phyloP scores from a whole-genome alignment of 805 yeast species.

The Danielia reshetovae region DNA sequence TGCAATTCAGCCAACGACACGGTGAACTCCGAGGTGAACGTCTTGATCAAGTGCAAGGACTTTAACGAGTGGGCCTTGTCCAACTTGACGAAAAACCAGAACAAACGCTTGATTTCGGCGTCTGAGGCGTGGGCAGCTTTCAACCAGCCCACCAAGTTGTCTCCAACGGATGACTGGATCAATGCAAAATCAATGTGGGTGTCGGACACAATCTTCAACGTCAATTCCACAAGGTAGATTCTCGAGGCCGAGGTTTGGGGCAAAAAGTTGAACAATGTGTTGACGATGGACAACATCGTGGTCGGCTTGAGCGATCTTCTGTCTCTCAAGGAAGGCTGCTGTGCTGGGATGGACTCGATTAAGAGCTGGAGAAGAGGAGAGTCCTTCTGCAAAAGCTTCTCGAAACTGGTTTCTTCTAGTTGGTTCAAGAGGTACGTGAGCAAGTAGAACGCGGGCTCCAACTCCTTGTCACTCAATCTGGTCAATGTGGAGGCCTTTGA shows the following conservation, averaged over 20 bases:
- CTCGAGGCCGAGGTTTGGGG: conserved; percentile 31
- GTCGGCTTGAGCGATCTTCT: conserved; percentile 40
- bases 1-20: conserved; percentile 24
- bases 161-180: conserved; percentile 33
- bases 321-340: conserved; percentile 40
- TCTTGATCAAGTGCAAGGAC: conserved; percentile 33
- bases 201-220: conserved; percentile 28
- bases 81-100: conserved; percentile 37
- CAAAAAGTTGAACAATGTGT: conserved; percentile 39
- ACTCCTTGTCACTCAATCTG: conserved; percentile 39
- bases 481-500: conserved; percentile 27
- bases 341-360: conserved; percentile 29
- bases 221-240: conserved; percentile 27
- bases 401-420: conserved; percentile 23
- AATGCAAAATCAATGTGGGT: conserved; percentile 30
- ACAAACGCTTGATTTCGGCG: conserved; percentile 24
- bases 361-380: conserved; percentile 26
- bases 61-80: conserved; percentile 26
- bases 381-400: conserved; percentile 22
- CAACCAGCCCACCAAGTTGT: conserved; percentile 35
- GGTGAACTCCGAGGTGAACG: conserved; percentile 27
- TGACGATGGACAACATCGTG: conserved; percentile 38
- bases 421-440: conserved; percentile 32
- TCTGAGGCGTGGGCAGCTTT: conserved; percentile 27
- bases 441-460: conserved; percentile 44